Evolutionary conservation across 805 yeast genomes (phyloP), one percentile per base, ranked within the genome.

Genomic region (Lachancea mirantina): DNA sequence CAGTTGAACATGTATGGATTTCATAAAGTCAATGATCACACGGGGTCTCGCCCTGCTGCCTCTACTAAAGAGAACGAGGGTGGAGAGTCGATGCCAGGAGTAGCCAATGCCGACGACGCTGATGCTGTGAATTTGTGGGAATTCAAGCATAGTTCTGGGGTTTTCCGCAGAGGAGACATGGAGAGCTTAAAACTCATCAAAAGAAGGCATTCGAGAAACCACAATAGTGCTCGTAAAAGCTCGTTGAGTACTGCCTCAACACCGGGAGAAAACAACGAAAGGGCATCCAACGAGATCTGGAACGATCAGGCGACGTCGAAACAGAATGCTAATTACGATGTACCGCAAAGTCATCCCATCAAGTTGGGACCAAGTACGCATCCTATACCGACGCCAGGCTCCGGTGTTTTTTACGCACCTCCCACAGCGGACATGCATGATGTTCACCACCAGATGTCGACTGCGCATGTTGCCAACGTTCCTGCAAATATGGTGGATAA

Each of bases 1-100:
- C 96, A 89, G 59, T 65, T 88, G 28, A 95, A 89, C 64, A 89
- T 81, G 83, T 82, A 82, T 49, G 89, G 89, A 0, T 82, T 82
- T 51, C 88, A 80, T 52, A 81, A 82, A 52, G 82, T 82, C 6
- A 39, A 32, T 18, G 40, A 39, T 20, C 40, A 36, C 23, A 28
- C 28, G 35, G 13, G 35, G 30, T n/a, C n/a, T n/a, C n/a, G n/a
- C 13, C 26, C 11, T 16, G 26, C 15, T 5, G 26, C 26, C 13
- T n/a, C 14, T 4, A 6, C 27, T 35, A n/a, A 50, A 39, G 8
- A 34, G 35, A 13, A 25, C n/a, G 30, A 23, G 5, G 25, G 28
- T 14, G 14, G 16, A 16, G 26, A 10, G 4, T 13, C 15, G 26
- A 23, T 13, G 14, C 8, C 14, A 11, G 7, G 25, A 28, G 6